phyloP scores from a whole-genome alignment of 768 basidiomycete genomes.

The Xerocomus potaroensis region DNA sequence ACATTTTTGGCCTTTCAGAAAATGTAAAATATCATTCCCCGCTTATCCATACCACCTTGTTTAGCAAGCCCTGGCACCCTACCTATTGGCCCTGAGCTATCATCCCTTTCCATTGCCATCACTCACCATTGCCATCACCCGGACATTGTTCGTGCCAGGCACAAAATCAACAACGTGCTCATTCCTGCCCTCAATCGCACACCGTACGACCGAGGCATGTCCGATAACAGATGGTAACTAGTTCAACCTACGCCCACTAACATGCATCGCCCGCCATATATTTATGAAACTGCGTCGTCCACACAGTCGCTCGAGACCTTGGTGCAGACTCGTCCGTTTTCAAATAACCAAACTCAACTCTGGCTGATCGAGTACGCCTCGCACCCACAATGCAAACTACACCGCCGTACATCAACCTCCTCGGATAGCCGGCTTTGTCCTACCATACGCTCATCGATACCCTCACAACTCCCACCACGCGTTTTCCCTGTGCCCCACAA shows the following conservation, averaged over 20 bases:
- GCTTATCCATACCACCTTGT: slow-evolving; percentile 3
- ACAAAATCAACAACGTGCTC: slow-evolving; percentile 3
- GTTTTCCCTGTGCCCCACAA: not conserved
- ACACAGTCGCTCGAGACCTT: not conserved
- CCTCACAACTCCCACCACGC: not conserved
- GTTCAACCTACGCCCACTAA: not conserved
- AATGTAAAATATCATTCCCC: slow-evolving; percentile 7
- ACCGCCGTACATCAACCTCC: not conserved
- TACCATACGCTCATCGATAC: not conserved
- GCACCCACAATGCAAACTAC: not conserved
- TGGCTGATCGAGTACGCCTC: not conserved
- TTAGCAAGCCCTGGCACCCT: slow-evolving; percentile 3
- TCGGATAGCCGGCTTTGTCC: not conserved
- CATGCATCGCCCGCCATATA: not conserved
- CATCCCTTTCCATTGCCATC: slow-evolving; percentile 2
- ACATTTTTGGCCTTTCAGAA: slow-evolving; percentile 10
- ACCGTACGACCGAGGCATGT: not conserved
- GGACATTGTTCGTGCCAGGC: slow-evolving; percentile 5
- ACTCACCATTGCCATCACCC: slow-evolving; percentile 1
- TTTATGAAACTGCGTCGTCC: slow-evolving; percentile 1
- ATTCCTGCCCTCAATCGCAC: not conserved
- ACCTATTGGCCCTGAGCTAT: slow-evolving; percentile 6
- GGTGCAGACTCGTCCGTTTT: not conserved
- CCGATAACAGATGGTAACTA: not conserved
- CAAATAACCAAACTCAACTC: not conserved